Base-by-base conservation (phyloP, 768 basidiomycete species). In the Auriscalpium orientale region DNA sequence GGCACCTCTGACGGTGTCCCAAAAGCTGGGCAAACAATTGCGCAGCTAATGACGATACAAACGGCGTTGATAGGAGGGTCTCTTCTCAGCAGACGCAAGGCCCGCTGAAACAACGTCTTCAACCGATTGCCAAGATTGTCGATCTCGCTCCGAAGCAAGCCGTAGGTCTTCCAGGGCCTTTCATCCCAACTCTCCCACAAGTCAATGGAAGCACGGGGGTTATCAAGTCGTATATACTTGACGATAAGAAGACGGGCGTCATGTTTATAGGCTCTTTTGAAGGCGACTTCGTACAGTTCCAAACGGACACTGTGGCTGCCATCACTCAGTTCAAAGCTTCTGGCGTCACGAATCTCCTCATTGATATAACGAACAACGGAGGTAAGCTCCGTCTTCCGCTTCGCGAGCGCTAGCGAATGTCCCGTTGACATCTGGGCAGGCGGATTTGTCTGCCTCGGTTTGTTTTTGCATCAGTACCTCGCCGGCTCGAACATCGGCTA, bases 211-310 rank as follows among this genome's bases (percentile, higher is more conserved):
- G 76, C 53, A 66, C 66, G 40, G 81, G 78, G 21, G 76, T 79
- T 8, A 78, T 83, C 60, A 79, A 80, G 64, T 79, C 79, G 1
- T 84, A 72, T 63, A 71, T 84, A 22, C 69, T 84, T 9, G 77
- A 80, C 2, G 78, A 76, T 56, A 79, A 77, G 21, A 74, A 74
- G 58, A 84, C 82, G 1, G 83, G 82, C 15, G 84, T 84, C 6
- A 81, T 83, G 76, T 82, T 79, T 59, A 74, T 84, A 4, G 81
- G 83, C 15, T 81, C 81, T 0, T 86, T 86, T 61, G 74, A 67
- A 21, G 73, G 58, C 3, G 74, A 82, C 61, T 81, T 77, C 61
- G 59, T 67, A 50, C 68, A 71, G 35, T 84, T 84, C 74, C 81
- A 81, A 66, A 57, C 64, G 1, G 81, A 84, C 58, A 72, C 76